Evolutionary conservation across 306 rosid genomes (phyloP), one percentile per base, ranked within the genome.

Genomic region (Dalbergia cultrata): DNA sequence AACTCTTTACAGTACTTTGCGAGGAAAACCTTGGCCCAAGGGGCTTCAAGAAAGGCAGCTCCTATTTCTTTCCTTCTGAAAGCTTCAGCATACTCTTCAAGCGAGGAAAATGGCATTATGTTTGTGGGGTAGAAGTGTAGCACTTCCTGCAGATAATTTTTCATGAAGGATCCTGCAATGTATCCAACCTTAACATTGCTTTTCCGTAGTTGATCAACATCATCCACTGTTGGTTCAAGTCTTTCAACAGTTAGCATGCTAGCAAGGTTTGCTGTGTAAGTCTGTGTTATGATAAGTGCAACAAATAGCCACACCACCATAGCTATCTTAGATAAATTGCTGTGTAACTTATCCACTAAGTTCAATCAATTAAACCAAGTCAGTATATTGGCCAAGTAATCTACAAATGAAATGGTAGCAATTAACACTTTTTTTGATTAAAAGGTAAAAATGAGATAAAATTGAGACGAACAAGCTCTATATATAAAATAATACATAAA

Each of bases 261-360:
- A 14, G 89, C 13, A 11, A 89, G 87, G 67, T 65, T 89, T 9
- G 89, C 93, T 6, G 87, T 85, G 74, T 87, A 87, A 6, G 83
- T 73, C 50, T 87, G 91, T 35, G 81, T 84, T 12, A 90, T 77
- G 79, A 87, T 70, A 0, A 90, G 83, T 0, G 88, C 85, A 41
- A 90, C 83, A 70, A 84, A 90, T 19, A 86, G 14, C 93, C 93
- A 90, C 3, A 81, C 81, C 80, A 87, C 81, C 85, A 80, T 80
- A 35, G 81, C 67, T 85, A 86, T 80, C 74, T 84, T 17, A 1
- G 93, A 85, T 16, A 90, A 71, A 67, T 80, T 82, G 75, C 76
- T 87, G 16, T 79, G 83, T 19, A 86, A 70, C 85, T 73, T 78
- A 1, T 45, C 76, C 21, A 87, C 92, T 86, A 53, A 26, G 59